Conservation (phyloP, 768 basidiomycete genomes). For the Russula dissimulans region DNA sequence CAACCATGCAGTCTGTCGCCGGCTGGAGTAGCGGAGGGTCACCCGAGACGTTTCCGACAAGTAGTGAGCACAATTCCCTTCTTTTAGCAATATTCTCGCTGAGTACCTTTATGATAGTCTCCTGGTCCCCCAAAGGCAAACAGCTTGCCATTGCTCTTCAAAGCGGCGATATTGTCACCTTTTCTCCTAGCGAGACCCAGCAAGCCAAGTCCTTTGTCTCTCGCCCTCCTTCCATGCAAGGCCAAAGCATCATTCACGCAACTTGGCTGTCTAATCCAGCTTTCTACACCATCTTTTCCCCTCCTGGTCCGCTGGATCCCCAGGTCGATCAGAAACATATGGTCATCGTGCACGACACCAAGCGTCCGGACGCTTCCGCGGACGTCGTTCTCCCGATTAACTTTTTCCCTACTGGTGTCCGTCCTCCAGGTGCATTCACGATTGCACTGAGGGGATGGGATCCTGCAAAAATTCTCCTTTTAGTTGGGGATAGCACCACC, state of each 20-base stretch:
- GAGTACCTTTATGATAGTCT: constrained; percentile 35
- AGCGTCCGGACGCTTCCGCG: constrained; percentile 28
- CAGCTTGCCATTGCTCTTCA: constrained; percentile 69
- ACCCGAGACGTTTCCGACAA: constrained; percentile 43
- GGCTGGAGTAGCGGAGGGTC: constrained; percentile 48
- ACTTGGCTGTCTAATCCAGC: constrained; percentile 64
- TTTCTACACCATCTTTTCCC: constrained; percentile 56
- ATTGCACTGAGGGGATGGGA: constrained; percentile 37
- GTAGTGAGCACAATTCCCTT: constrained; percentile 38
- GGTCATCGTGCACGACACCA: constrained; percentile 34
- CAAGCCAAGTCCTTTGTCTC: constrained; percentile 49
- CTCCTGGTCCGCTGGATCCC: constrained; percentile 31
- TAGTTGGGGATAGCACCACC: constrained; percentile 42
- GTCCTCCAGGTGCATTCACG: constrained; percentile 37
- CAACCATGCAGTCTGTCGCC: constrained; percentile 36
- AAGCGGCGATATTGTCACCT: constrained; percentile 63
- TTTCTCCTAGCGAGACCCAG: constrained; percentile 45
- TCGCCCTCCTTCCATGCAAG: constrained; percentile 42
- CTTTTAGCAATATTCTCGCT: constrained; percentile 2
- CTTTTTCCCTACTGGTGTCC: constrained; percentile 36
- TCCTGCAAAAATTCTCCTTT: constrained; percentile 33
- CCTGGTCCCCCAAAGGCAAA: constrained; percentile 84
- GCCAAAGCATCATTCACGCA: constrained; percentile 40
- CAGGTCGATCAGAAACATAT: constrained; percentile 37
- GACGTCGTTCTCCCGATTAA: constrained; percentile 34